Conservation (phyloP, 495 filamentous ascomycete species). For the Echria macrotheca region DNA sequence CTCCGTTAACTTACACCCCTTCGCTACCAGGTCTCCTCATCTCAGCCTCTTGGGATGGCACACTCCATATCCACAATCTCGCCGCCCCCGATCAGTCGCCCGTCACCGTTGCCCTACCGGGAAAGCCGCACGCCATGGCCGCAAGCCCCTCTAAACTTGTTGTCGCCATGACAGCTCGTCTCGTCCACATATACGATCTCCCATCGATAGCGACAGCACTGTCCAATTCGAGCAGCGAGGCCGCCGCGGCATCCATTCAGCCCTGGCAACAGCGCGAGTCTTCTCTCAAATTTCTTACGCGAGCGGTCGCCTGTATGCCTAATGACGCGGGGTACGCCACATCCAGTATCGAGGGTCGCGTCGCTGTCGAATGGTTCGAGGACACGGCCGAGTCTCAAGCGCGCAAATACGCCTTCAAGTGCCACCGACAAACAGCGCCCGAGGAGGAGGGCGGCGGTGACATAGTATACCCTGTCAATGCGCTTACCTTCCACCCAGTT, state of each 20-base stretch:
- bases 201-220: slow-evolving; percentile 57
- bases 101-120: slow-evolving; percentile 61
- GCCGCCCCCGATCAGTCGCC: slow-evolving; percentile 33
- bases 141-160: slow-evolving; percentile 77
- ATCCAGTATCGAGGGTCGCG: slow-evolving; percentile 82
- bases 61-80: slow-evolving; percentile 74
- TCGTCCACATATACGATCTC: slow-evolving; percentile 89
- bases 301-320: slow-evolving; percentile 94
- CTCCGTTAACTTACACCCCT: too few relatives aligned
- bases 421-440: slow-evolving; percentile 66
- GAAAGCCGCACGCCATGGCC: slow-evolving; percentile 83
- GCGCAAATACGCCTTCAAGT: slow-evolving; percentile 97
- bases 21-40: slow-evolving; percentile 54
- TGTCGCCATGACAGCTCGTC: slow-evolving; percentile 90
- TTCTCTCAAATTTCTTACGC: slow-evolving; percentile 90
- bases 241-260: slow-evolving; percentile 45
- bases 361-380: slow-evolving; percentile 97
- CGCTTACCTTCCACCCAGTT: slow-evolving; percentile 84
- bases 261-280: slow-evolving; percentile 91
- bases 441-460: slow-evolving; percentile 61
- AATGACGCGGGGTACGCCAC: slow-evolving; percentile 88
- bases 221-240: slow-evolving; percentile 46
- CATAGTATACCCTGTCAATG: slow-evolving; percentile 92
- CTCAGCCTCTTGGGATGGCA: slow-evolving; percentile 89
- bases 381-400: slow-evolving; percentile 75